Evolutionary conservation across 1,139 yeast genomes (phyloP).

Genomic region (Hansenula anomala): DNA sequence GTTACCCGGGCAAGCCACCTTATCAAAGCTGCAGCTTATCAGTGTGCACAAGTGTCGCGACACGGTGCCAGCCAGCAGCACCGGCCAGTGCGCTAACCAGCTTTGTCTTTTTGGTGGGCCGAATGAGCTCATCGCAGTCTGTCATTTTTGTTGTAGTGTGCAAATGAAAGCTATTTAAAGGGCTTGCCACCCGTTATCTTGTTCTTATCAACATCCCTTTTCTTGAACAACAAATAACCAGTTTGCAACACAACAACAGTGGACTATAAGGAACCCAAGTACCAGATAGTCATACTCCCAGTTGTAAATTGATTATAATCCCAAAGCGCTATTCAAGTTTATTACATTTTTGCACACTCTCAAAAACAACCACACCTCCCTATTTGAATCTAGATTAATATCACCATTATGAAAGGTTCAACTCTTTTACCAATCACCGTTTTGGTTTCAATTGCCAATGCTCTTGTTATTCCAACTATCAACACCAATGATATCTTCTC

Average conservation of each 20-base stretch:
- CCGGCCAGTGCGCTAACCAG: no score
- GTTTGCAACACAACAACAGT: no score
- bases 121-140: not conserved
- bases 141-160: no score
- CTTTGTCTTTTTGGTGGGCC: no score
- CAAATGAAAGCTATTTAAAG: not conserved
- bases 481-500: conserved; percentile 16
- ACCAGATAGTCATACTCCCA: no score
- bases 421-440: conserved; percentile 42
- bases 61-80: no score
- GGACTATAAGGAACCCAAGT: no score
- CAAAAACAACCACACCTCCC: no score
- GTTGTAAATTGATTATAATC: not conserved
- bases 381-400: no score
- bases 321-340: not conserved
- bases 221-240: not conserved
- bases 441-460: conserved; percentile 48
- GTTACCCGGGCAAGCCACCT: no score
- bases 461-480: conserved; percentile 58
- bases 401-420: conserved; percentile 28
- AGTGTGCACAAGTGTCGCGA: no score
- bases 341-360: not conserved
- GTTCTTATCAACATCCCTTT: not conserved
- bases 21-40: no score
- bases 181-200: conserved; percentile 2